Conservation (phyloP, 352 stramenopile species). For the Pythium folliculosum region DNA sequence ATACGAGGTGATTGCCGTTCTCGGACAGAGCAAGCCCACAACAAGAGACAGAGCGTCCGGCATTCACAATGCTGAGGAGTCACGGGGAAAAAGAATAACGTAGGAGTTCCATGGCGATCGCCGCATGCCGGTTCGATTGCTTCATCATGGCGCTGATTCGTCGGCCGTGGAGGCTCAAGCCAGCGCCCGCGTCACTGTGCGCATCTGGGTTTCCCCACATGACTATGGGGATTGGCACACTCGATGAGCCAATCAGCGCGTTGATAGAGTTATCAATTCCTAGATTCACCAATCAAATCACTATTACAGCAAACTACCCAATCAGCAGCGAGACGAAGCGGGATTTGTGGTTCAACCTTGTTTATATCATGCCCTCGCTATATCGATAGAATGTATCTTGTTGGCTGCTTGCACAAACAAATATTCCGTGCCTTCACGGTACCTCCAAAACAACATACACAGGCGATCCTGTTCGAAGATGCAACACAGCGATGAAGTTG, state of each 20-base stretch:
- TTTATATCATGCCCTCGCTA: slow-evolving; percentile 6
- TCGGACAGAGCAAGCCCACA: too few relatives aligned
- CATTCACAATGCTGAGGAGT: too few relatives aligned
- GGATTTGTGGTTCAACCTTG: not conserved
- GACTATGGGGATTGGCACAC: slow-evolving; percentile 7
- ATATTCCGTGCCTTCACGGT: not conserved
- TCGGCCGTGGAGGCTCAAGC: not conserved
- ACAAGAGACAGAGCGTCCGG: too few relatives aligned
- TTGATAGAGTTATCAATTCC: slow-evolving; percentile 5
- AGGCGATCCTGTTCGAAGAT: not conserved
- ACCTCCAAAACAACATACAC: not conserved
- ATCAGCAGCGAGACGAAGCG: not conserved
- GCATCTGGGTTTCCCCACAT: slow-evolving; percentile 2
- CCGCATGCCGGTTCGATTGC: slow-evolving; percentile 4
- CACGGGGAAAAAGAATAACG: too few relatives aligned
- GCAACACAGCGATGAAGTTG: not conserved
- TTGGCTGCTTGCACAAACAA: not conserved
- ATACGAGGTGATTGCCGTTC: too few relatives aligned
- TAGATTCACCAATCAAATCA: slow-evolving; percentile 6
- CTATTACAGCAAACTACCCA: not conserved
- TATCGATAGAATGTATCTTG: slow-evolving; percentile 8
- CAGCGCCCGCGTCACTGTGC: not conserved
- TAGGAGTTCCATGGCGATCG: too few relatives aligned
- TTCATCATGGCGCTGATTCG: not conserved
- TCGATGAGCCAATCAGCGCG: slow-evolving; percentile 10